Conservation (phyloP, 1,284 basidiomycete genomes). For the Puccinia horiana region DNA sequence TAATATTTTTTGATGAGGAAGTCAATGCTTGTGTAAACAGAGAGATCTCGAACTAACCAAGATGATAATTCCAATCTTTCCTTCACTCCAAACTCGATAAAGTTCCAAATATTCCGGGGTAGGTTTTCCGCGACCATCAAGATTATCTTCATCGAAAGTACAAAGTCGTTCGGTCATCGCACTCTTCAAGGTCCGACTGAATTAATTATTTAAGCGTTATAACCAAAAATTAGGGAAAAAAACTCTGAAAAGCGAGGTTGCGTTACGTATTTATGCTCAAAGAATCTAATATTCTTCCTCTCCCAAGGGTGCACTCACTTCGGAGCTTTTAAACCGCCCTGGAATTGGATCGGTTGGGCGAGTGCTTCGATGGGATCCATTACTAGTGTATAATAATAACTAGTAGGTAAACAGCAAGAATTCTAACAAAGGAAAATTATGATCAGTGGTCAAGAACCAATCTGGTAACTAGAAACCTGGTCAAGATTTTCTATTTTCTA, state of each 20-base stretch:
- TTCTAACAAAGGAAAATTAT: too few species aligned
- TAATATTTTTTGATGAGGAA: neutral
- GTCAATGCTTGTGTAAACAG: conserved; percentile 33
- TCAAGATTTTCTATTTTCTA: too few species aligned
- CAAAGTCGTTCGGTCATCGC: conserved; percentile 59
- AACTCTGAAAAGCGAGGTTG: too few species aligned
- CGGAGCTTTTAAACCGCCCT: conserved; percentile 17
- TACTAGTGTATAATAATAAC: neutral
- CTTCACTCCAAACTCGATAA: conserved; percentile 58
- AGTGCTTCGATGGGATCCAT: conserved; percentile 27
- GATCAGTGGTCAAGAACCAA: too few species aligned
- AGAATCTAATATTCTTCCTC: too few species aligned
- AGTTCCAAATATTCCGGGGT: conserved; percentile 55
- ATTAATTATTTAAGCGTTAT: neutral
- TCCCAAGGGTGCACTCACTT: neutral
- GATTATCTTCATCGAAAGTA: conserved; percentile 54
- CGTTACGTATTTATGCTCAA: neutral
- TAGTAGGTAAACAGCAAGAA: too few species aligned
- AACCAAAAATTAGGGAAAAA: neutral
- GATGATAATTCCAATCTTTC: conserved; percentile 56
- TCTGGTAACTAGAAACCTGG: too few species aligned
- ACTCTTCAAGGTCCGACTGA: conserved; percentile 51
- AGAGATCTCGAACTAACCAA: conserved; percentile 26
- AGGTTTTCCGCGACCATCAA: conserved; percentile 55
- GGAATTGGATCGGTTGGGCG: conserved; percentile 25